phyloP scores from a whole-genome alignment of 768 basidiomycete species.

The Lentinula aciculospora region DNA sequence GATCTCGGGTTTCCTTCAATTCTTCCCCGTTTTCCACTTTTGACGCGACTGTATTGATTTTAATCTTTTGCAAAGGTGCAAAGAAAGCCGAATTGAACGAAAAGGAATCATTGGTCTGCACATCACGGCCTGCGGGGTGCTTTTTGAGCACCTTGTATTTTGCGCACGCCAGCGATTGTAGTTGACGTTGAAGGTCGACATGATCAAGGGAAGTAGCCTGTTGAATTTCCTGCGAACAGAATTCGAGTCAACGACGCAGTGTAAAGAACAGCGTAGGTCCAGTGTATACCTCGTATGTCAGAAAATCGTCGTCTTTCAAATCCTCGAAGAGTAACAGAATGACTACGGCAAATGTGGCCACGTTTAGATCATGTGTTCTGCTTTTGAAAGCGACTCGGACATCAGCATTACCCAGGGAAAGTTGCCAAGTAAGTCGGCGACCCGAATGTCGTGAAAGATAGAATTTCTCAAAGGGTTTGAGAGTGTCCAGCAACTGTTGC shows the following conservation, averaged over 20 bases:
- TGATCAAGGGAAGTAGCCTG: slow-evolving; percentile 70
- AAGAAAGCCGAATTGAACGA: slow-evolving; percentile 85
- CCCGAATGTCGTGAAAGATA: slow-evolving; percentile 89
- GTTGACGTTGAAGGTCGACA: slow-evolving; percentile 78
- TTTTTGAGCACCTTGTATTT: slow-evolving; percentile 93
- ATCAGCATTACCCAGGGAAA: slow-evolving; percentile 86
- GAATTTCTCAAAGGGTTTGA: slow-evolving; percentile 80
- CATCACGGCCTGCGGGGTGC: slow-evolving; percentile 81
- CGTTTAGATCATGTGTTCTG: slow-evolving; percentile 83
- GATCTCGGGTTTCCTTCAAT: slow-evolving; percentile 82
- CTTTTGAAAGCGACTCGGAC: slow-evolving; percentile 77
- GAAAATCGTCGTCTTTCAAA: slow-evolving; percentile 54
- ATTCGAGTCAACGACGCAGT: background rate
- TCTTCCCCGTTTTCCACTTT: slow-evolving; percentile 86
- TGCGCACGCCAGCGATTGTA: slow-evolving; percentile 94
- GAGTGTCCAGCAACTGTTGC: slow-evolving; percentile 51
- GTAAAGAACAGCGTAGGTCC: background rate
- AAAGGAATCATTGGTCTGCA: slow-evolving; percentile 72
- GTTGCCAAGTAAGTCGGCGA: slow-evolving; percentile 87
- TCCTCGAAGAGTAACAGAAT: slow-evolving; percentile 86
- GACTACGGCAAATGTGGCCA: slow-evolving; percentile 84
- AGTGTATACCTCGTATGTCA: slow-evolving; percentile 68
- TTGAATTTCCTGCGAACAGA: slow-evolving; percentile 70
- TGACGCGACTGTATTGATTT: slow-evolving; percentile 84
- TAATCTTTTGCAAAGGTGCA: slow-evolving; percentile 81